Conservation (phyloP, 176 grass and related monocot genomes). For the Puya raimondii region DNA sequence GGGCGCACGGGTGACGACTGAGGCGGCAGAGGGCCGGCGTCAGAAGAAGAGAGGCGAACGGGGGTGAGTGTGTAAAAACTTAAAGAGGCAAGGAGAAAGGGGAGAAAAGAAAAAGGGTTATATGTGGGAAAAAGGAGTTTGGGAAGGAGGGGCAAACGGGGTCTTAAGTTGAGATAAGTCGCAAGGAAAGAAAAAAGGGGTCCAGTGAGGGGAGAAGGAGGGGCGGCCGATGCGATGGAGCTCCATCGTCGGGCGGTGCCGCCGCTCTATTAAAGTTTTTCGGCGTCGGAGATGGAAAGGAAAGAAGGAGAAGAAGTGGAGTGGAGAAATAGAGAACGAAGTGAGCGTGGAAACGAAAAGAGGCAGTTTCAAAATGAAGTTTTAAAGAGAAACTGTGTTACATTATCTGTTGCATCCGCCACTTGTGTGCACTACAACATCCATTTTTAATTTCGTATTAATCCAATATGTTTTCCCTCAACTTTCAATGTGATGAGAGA, state of each 20-base stretch:
- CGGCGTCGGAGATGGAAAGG: background rate
- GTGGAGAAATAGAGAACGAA: conserved; percentile 3
- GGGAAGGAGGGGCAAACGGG: conserved; percentile 20
- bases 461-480: too few species aligned
- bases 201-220: background rate
- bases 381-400: background rate
- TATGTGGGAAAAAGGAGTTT: conserved; percentile 22
- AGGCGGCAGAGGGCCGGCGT: background rate
- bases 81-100: conserved; percentile 30
- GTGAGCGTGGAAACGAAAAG: conserved; percentile 11
- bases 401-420: background rate
- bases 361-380: background rate
- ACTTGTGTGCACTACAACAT: too few species aligned
- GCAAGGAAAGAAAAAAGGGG: conserved; percentile 22
- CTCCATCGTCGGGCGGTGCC: conserved; percentile 6
- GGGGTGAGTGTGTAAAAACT: conserved; percentile 15
- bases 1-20: conserved; percentile 14
- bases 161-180: conserved; percentile 53
- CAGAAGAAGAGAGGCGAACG: background rate
- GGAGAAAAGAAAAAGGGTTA: conserved; percentile 5
- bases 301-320: background rate
- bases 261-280: conserved; percentile 9
- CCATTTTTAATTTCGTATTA: too few species aligned
- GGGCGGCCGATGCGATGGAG: background rate
- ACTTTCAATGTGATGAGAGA: too few species aligned